Evolutionary conservation across 305 asterid genomes (phyloP).

Genomic region (Caryopteris hybrid): DNA sequence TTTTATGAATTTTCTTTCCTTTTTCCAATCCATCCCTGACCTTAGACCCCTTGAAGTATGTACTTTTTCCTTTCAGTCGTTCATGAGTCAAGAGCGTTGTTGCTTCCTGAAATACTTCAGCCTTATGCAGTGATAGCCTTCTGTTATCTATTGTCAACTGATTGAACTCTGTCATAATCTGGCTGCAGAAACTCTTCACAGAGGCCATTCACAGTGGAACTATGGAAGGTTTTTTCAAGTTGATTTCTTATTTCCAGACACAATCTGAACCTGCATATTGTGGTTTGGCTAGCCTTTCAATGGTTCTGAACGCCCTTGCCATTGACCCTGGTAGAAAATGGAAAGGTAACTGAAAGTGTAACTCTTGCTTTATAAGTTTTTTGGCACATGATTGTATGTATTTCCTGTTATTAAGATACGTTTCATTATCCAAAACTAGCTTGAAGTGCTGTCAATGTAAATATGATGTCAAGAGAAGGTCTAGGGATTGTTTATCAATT

Average conservation of each 20-base stretch:
- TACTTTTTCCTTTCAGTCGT: not conserved
- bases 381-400: not conserved
- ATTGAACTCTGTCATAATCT: conserved; percentile 15
- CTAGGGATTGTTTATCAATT: not conserved
- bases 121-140: not conserved
- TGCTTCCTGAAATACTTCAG: not conserved
- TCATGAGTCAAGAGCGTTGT: not conserved
- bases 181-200: conserved; percentile 70
- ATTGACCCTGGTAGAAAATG: conserved; percentile 96
- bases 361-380: not conserved
- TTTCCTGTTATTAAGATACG: not conserved
- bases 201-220: conserved; percentile 88
- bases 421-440: conserved; percentile 6
- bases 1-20: not conserved
- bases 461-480: conserved; percentile 1
- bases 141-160: not conserved
- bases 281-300: conserved; percentile 95
- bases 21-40: not conserved
- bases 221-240: conserved; percentile 88
- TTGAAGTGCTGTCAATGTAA: not conserved
- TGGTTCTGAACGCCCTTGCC: conserved; percentile 96
- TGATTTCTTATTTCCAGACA: conserved; percentile 94
- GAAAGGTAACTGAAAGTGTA: conserved; percentile 60
- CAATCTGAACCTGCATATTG: conserved; percentile 99
- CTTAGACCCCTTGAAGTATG: not conserved